Conservation (phyloP, 1,284 basidiomycete species). For the Polyporus tsugae region DNA sequence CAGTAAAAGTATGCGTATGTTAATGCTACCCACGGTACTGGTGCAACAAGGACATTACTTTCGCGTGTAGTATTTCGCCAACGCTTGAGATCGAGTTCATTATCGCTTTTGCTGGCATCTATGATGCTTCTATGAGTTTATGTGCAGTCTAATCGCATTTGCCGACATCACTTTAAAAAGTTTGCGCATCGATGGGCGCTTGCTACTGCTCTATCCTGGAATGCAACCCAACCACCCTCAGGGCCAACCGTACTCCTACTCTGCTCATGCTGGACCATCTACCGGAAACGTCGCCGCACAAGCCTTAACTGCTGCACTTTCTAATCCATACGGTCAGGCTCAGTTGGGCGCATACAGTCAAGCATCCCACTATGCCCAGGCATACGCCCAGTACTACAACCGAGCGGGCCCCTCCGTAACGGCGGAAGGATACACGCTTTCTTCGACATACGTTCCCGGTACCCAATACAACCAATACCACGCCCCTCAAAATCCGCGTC, state of each 20-base stretch:
- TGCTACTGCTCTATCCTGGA: not conserved
- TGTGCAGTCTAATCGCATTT: not conserved
- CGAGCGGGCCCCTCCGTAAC: conserved; percentile 45
- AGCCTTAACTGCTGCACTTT: conserved; percentile 45
- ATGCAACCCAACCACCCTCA: conserved; percentile 30
- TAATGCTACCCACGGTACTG: conserved; percentile 33
- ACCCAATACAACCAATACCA: conserved; percentile 15
- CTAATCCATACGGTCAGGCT: conserved; percentile 49
- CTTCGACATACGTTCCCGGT: conserved; percentile 54
- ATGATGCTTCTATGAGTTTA: not conserved
- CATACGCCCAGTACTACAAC: conserved; percentile 51
- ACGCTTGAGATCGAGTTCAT: not conserved
- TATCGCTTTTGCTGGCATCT: not conserved
- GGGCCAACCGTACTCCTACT: conserved; percentile 5
- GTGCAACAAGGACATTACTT: conserved; percentile 33
- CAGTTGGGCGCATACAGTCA: conserved; percentile 39
- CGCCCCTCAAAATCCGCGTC: conserved; percentile 3
- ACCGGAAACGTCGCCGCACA: conserved; percentile 32
- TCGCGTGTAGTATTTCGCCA: conserved; percentile 19
- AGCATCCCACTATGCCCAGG: conserved; percentile 65
- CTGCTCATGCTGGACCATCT: conserved; percentile 1
- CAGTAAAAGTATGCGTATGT: conserved; percentile 43
- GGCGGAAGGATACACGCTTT: conserved; percentile 63
- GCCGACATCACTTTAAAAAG: conserved; percentile 19
- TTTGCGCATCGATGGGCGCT: conserved; percentile 21